phyloP scores from a whole-genome alignment of 768 basidiomycete genomes.

The Rhodotorula sphaerocarpa region DNA sequence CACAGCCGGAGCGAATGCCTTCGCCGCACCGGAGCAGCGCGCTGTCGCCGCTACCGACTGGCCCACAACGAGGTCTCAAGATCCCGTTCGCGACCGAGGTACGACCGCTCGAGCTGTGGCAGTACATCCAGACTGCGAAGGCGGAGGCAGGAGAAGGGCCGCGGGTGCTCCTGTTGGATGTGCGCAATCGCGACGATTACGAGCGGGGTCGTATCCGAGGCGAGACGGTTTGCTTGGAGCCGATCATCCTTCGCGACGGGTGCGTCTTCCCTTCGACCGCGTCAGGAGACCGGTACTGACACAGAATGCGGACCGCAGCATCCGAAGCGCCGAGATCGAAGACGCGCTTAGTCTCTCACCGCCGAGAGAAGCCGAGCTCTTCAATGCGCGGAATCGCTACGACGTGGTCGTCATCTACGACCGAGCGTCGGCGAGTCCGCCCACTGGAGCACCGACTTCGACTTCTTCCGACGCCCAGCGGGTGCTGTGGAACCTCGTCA shows the following conservation, averaged over 20 bases:
- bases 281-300: not conserved
- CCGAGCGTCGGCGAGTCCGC: constrained; percentile 50
- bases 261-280: constrained; percentile 45
- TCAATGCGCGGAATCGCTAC: constrained; percentile 74
- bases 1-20: not conserved
- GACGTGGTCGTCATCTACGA: constrained; percentile 85
- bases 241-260: constrained; percentile 63
- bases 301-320: constrained; percentile 46
- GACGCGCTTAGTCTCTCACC: constrained; percentile 65
- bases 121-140: constrained; percentile 41
- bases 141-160: constrained; percentile 20
- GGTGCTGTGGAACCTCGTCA: constrained; percentile 47
- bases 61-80: not conserved
- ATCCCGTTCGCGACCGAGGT: constrained; percentile 25
- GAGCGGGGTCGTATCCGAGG: constrained; percentile 61
- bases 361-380: constrained; percentile 61
- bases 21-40: not conserved
- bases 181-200: constrained; percentile 69
- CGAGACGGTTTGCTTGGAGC: constrained; percentile 74
- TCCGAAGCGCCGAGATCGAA: constrained; percentile 62
- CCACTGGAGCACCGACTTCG: constrained; percentile 46
- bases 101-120: constrained; percentile 6
- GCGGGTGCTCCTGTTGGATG: constrained; percentile 65
- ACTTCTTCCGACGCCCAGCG: constrained; percentile 46
- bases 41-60: not conserved